Evolutionary conservation across 2,329 filamentous ascomycete species (phyloP).

Genomic region (Plectosphaerella cucumerina): DNA sequence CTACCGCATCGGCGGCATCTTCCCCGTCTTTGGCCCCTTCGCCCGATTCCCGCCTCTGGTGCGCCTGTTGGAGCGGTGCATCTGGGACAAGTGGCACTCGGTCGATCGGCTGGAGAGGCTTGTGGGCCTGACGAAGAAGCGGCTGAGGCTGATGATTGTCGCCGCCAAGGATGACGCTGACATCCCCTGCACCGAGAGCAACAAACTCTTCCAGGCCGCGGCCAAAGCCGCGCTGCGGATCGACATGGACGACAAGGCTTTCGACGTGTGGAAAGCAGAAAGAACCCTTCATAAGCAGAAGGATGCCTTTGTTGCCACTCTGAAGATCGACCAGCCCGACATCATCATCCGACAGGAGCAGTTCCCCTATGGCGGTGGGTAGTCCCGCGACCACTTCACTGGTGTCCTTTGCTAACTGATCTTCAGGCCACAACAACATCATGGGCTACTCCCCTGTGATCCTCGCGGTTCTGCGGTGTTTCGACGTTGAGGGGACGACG

Average conservation of each 20-base stretch:
- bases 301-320: slow-evolving; percentile 44
- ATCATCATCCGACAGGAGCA: slow-evolving; percentile 50
- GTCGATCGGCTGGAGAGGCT: slow-evolving; percentile 59
- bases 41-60: slow-evolving; percentile 61
- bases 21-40: slow-evolving; percentile 78
- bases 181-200: slow-evolving; percentile 71
- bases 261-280: slow-evolving; percentile 40
- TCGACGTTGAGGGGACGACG: slow-evolving; percentile 35
- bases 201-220: slow-evolving; percentile 58
- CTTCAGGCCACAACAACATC: slow-evolving; percentile 64
- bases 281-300: slow-evolving; percentile 38
- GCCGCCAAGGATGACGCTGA: slow-evolving; percentile 80
- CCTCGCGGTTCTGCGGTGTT: slow-evolving; percentile 62
- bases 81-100: slow-evolving; percentile 82
- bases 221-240: slow-evolving; percentile 44
- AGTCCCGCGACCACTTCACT: not conserved
- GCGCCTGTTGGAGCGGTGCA: slow-evolving; percentile 52
- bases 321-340: slow-evolving; percentile 34
- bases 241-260: slow-evolving; percentile 28
- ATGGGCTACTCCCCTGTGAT: slow-evolving; percentile 61
- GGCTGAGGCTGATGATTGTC: slow-evolving; percentile 65
- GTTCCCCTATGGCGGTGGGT: slow-evolving; percentile 51
- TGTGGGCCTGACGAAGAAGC: slow-evolving; percentile 44
- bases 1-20: slow-evolving; percentile 73
- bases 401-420: slow-evolving; percentile 8